Evolutionary conservation across 2,329 filamentous ascomycete genomes (phyloP), one percentile per base, ranked within the genome.

Genomic region (Cladosporium sphaerospermum): DNA sequence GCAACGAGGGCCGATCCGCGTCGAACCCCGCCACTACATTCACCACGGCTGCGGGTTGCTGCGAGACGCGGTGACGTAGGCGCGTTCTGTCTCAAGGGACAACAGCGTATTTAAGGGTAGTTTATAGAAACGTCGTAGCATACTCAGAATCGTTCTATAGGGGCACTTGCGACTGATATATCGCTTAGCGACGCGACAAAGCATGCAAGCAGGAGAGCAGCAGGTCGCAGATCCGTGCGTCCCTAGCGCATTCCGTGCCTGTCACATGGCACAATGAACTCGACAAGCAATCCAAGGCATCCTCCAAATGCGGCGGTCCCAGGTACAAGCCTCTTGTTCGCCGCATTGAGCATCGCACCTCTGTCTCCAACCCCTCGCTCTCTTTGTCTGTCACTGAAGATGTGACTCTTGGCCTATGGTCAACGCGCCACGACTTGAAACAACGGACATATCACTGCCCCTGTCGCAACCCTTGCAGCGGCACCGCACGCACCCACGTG

Each of bases 391-490:
- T 13, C n/a, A 40, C 11, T 16, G n/a, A 9, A 11, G 9, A 51
- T 51, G 48, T 16, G 10, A n/a, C 40, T 9, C 7, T 19, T 18
- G 31, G 32, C 40, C 40, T 44, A 11, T 40, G 32, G 11, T 14
- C 40, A 33, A 40, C 40, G 48, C 40, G 44, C 16, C 6, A 31
- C 48, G 18, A 32, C 19, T 33, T 44, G 40, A 51, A 51, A 51
- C 48, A 51, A 43, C 40, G 41, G 16, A 39, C 36, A 39, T 39
- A 39, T 8, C 9, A 14, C 13, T 34, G 23, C 39, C 48, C 48
- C 40, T 51, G 48, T 44, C 48, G 40, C 48, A 16, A 44, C 34
- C 48, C 40, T 44, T 37, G 48, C 40, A 28, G 23, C 23, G 23
- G 23, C 23, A 43, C 48, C 48, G 40, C 48, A 36, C 23, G 23